A percentile compares a stretch with the other conserved stretches of the same genome.
phyloP scores from a whole-genome alignment of 2,329 filamentous ascomycete species.

The Ramularia endophylla region DNA sequence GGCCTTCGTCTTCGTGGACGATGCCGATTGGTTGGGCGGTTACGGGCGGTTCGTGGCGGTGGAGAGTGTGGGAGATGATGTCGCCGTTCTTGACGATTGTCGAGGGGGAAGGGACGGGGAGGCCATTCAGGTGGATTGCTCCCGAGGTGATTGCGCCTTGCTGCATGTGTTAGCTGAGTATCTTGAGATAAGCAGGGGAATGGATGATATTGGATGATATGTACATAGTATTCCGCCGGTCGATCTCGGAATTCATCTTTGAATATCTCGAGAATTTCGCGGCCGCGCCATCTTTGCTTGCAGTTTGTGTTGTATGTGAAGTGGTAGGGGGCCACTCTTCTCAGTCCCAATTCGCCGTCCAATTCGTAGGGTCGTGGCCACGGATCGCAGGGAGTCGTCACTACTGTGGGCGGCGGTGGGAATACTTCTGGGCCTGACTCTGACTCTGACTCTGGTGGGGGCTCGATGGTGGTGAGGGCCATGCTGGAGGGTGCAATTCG shows the following conservation, averaged over 20 bases:
- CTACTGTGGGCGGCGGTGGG: conserved; percentile 43
- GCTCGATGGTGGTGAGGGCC: conserved; percentile 24
- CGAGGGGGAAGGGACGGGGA: conserved; percentile 56
- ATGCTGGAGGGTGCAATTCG: conserved; percentile 22
- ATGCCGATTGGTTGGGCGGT: conserved; percentile 72
- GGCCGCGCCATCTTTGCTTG: conserved; percentile 87
- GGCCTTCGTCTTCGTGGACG: conserved; percentile 84
- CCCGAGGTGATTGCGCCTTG: conserved; percentile 73
- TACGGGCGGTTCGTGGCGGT: conserved; percentile 93
- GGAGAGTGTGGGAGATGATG: conserved; percentile 84
- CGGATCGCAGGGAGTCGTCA: conserved; percentile 51
- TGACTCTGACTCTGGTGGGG: conserved; percentile 16
- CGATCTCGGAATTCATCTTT: conserved; percentile 87
- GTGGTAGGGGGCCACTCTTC: conserved; percentile 79
- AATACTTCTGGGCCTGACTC: conserved; percentile 35
- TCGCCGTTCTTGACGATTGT: conserved; percentile 82
- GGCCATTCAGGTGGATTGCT: conserved; percentile 73
- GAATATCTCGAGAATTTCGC: conserved; percentile 80
- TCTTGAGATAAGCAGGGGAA: too few species aligned
- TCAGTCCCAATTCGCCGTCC: conserved; percentile 62
- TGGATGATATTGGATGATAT: too few species aligned
- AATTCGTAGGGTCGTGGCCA: conserved; percentile 72
- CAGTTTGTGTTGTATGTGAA: conserved; percentile 93
- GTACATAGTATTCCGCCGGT: conserved; percentile 76
- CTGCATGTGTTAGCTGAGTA: conserved; percentile 39